These are phyloP conservation scores for Chaetomiaceae sp. DNA, from an alignment of 2,329 filamentous ascomycete species.

Conservation along the genomic window DNA sequence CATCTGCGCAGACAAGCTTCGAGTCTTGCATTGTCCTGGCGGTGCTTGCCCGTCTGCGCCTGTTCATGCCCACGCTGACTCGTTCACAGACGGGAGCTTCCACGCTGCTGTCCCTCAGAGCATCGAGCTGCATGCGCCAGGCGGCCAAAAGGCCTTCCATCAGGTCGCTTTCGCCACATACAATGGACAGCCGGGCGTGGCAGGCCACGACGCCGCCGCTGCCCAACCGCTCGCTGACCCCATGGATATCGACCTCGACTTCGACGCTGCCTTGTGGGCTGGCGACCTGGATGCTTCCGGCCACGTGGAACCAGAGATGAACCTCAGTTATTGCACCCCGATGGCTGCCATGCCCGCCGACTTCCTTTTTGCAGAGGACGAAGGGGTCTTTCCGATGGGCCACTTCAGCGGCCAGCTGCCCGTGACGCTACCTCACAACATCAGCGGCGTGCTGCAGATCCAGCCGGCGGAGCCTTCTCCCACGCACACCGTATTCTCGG, in stretches of 20 bases:
- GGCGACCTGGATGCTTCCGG: conserved; percentile 21
- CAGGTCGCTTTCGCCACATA: neutral
- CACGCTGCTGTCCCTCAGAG: neutral
- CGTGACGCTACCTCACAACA: neutral
- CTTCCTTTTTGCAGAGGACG: conserved; percentile 24
- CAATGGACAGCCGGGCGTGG: neutral
- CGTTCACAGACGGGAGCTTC: conserved; percentile 3
- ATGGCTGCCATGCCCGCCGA: conserved; percentile 13
- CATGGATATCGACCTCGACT: conserved; percentile 30
- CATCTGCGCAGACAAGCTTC: neutral
- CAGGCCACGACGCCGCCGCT: neutral
- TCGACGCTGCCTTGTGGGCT: conserved; percentile 24
- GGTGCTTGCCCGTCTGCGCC: neutral
- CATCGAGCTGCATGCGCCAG: neutral
- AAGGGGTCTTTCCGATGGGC: conserved; percentile 14
- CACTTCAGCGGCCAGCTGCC: neutral
- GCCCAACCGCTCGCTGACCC: conserved; percentile 18
- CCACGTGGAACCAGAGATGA: conserved; percentile 7
- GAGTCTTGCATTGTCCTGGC: neutral
- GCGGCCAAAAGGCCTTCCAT: neutral
- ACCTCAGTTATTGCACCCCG: neutral
- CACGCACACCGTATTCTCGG: neutral
- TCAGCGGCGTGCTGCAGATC: neutral
- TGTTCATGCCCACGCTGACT: neutral
- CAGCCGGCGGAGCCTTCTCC: conserved; percentile 4